Evolutionary conservation across 306 rosid genomes (phyloP), one percentile per base, ranked within the genome.

Genomic region (Carpinus viminea): DNA sequence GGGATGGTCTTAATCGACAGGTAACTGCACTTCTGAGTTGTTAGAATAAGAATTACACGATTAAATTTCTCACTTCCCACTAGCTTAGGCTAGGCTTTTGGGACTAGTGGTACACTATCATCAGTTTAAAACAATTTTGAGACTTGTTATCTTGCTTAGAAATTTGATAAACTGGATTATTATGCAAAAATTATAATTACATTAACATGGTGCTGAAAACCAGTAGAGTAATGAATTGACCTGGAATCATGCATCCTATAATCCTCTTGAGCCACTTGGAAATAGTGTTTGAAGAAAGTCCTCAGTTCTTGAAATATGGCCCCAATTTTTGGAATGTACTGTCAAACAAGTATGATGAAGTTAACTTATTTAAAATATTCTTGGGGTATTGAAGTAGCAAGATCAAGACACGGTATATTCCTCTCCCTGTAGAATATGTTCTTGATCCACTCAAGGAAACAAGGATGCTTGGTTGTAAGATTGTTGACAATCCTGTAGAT

Each of bases 1-100:
- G 99, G 99, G 97, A 90, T 50, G 91, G 91, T 76, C 86, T 90
- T 82, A 93, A 93, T 77, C 88, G 97, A 61, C 94, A 91, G 94
- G 98, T 89, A 81, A 85, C 45, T 70, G 51, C 38, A 71, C 56
- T 70, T 74, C 72, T 52, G 64, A 18, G 28, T 41, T 43, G 41
- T 34, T 38, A 41, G 72, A 41, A 41, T 68, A 10, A 38, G 26
- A 62, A 62, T 31, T 28, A 16, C 31, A 13, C 2, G 11, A 12
- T 62, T 15, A 28, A 31, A 62, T 31, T 62, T 28, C 36, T 16
- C 43, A 24, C 65, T 59, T 9, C 16, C 31, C 36, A 21, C 3
- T 59, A 24, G 65, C 43, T 18, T 15, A 53, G 59, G 7, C 0
- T 13, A 13, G 12, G 28, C 26, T 56, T 56, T 56, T 56, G 17